Base-by-base conservation (phyloP, 2,329 filamentous ascomycete species). In the Sarocladiaceae sp. region DNA sequence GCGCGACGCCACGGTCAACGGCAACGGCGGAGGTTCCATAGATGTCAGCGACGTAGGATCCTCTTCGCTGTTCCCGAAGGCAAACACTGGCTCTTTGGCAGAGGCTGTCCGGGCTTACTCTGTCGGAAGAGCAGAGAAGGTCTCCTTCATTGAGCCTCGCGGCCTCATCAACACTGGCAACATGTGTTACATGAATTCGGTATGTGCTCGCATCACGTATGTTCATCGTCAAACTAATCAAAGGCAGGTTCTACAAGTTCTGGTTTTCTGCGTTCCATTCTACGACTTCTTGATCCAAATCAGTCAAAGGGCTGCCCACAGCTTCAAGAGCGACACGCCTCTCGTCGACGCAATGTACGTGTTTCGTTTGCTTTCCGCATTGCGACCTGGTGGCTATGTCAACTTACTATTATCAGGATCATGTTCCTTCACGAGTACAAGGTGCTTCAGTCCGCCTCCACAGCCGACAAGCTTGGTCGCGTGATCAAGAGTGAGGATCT, bases 111-210 rank as follows among this genome's bases (percentile, higher is more conserved):
- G 76, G 41, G 77, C 79, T 21, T 93, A 90, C 61, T 78, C 76
- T 44, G 80, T 89, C 19, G 75, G 79, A 46, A 71, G 73, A 29
- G 73, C 74, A 29, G 69, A 77, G 24, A 87, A 84, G 55, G 70
- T 91, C 52, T 73, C 85, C 15, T 96, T 96, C 58, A 74, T 98
- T 42, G 88, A 97, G 66, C 93, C 93, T 42, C 80, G 91, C 53
- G 93, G 93, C 40, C 76, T 98, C 58, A 86, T 95, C 53, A 98
- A 98, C 66, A 94, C 91, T 32, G 93, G 93, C 41, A 97, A 98
- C 61, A 94, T 97, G 87, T 98, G 93, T 67, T 98, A 98, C 68
- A 97, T 98, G 93, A 98, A 97, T 71, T 96, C 93, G 51, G 91
- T 95, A 74, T 68, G 87, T 69, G n/a, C 13, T 23, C 19, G 3